Percentiles rank a stretch among this genome's conserved stretches.
Evolutionary conservation across 139 green algal genomes (phyloP).

Genomic region (Chlamydomonas incerta): DNA sequence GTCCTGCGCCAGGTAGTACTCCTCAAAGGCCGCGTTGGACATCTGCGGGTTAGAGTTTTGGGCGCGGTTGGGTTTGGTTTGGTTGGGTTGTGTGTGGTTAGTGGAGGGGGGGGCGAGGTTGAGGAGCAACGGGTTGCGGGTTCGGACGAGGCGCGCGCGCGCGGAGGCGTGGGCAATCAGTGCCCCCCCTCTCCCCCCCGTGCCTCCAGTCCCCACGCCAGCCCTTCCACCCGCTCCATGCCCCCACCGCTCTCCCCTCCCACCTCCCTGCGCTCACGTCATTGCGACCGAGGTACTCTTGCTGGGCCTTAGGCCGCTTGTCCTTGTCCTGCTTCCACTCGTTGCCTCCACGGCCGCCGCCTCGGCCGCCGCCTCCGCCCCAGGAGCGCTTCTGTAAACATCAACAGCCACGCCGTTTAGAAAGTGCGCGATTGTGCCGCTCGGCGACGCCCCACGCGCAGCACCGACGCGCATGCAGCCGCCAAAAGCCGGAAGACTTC

Average conservation of each 20-base stretch:
- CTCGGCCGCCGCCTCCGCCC: conserved; percentile 27
- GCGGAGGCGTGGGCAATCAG: no score
- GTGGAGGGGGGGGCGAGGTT: no score
- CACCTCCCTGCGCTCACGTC: not conserved
- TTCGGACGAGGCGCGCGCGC: no score
- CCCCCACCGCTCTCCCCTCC: no score
- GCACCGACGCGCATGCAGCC: not conserved
- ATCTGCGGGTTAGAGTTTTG: conserved; percentile 14
- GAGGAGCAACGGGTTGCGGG: no score
- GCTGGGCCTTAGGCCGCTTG: conserved; percentile 16
- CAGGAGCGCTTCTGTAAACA: conserved; percentile 26
- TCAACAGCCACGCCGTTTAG: not conserved
- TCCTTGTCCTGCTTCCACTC: conserved; percentile 34
- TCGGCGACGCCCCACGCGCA: no score
- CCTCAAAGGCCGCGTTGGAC: conserved; percentile 72
- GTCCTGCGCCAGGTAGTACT: conserved; percentile 78
- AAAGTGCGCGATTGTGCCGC: not conserved
- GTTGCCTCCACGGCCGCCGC: conserved; percentile 23
- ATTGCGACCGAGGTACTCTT: not conserved
- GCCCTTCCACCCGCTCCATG: no score
- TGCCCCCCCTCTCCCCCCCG: no score
- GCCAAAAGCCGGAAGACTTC: not conserved
- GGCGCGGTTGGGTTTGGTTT: not conserved
- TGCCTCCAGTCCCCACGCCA: no score
- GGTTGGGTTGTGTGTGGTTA: no score